Evolutionary conservation across 805 yeast species (phyloP), one percentile per base, ranked within the genome.

Genomic region (Ogataea sp.): DNA sequence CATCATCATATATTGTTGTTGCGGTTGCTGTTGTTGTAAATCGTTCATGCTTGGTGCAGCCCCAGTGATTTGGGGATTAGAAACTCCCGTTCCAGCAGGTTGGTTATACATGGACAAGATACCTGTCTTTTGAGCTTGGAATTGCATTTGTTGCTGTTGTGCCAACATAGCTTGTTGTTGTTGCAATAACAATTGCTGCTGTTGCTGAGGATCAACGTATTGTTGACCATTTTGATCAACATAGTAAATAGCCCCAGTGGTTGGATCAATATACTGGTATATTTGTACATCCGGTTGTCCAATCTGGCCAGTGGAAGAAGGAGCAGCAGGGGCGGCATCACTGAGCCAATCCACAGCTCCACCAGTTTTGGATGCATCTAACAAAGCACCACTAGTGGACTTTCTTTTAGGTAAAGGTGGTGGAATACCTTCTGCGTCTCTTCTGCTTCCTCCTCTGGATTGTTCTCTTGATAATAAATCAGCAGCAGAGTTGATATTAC

Each of bases 171-270:
- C 48, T 41, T 44, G 52, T 40, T 46, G 39, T 39, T 48, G 47
- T 39, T 53, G 58, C 13, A 30, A 32, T 32, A 36, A 20, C 31
- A 32, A 17, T 23, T 41, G 48, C 36, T 47, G 56, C 39, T 64
- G 70, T 30, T 70, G 75, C 39, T 50, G 62, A 9, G 74, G 71
- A 49, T 71, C 75, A 41, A 72, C 51, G 45, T 71, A 73, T 50
- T 80, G 83, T 49, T 81, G 87, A 2, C 81, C 81, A 34, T 72
- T 76, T 10, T 78, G 70, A 50, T 83, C 89, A 27, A 82, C 73
- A 49, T 82, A 83, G 26, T 73, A 69, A 4, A 80, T 59, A 36
- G 75, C 71, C 11, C 90, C 89, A 0, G 87, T 80, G 7, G 71
- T 63, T 2, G 88, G 87, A 49, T 83, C 89, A 17, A 80, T 68